phyloP scores from a whole-genome alignment of 2,329 filamentous ascomycete genomes.

The Ascosphaera acerosa region DNA sequence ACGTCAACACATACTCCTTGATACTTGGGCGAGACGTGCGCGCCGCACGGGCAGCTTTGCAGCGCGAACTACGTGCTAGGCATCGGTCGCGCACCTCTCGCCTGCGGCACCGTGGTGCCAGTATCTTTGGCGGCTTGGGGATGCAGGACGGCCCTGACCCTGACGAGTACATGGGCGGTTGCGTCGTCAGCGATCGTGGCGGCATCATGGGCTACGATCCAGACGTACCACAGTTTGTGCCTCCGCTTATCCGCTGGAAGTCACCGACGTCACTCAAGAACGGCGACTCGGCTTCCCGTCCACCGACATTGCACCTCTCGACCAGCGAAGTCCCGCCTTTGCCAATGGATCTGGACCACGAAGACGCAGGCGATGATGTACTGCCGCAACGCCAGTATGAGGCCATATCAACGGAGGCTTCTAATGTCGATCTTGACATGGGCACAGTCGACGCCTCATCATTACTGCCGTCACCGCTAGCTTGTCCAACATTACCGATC shows the following conservation, averaged over 20 bases:
- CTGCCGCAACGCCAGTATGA: too few species aligned
- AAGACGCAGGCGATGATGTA: too few species aligned
- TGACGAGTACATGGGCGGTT: too few species aligned
- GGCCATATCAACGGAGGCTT: too few species aligned
- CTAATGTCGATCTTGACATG: too few species aligned
- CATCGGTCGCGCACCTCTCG: slow-evolving; percentile 21
- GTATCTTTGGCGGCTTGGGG: slow-evolving; percentile 22
- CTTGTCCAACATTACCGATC: slow-evolving; percentile 32
- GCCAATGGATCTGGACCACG: too few species aligned
- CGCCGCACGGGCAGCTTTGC: slow-evolving; percentile 22
- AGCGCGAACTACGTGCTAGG: slow-evolving; percentile 18
- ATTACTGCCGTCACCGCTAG: slow-evolving; percentile 25
- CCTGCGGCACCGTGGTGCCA: slow-evolving; percentile 20
- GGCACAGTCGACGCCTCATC: slow-evolving; percentile 22
- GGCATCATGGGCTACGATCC: slow-evolving; percentile 27
- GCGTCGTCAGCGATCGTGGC: slow-evolving; percentile 30
- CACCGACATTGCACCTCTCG: too few species aligned
- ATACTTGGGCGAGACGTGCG: slow-evolving; percentile 36
- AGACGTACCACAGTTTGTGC: slow-evolving; percentile 16
- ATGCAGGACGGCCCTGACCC: too few species aligned
- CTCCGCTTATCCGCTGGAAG: slow-evolving; percentile 19
- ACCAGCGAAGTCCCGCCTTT: too few species aligned
- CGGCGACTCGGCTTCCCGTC: slow-evolving; percentile 13
- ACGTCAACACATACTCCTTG: slow-evolving; percentile 36
- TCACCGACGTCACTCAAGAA: slow-evolving; percentile 28